Base-by-base conservation (phyloP, 2,329 filamentous ascomycete species). In the Claviceps sp. region DNA sequence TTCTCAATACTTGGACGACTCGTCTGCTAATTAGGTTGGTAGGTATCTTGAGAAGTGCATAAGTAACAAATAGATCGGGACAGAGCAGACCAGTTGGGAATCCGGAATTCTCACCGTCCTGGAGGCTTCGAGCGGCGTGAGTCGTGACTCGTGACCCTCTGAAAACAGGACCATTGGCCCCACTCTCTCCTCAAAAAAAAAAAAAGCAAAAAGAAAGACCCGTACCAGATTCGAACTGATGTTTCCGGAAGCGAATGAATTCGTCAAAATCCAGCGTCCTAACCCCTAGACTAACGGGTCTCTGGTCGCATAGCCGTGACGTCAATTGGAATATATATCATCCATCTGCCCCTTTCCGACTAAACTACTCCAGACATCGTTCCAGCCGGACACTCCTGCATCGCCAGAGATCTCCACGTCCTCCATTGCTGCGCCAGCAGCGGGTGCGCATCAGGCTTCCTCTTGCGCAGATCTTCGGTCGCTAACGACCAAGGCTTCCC, bases 261-360 rank as follows among this genome's bases (percentile, higher is more conserved):
- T 38, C 37, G 47, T 58, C 57, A 58, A 59, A 60, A 57, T 55
- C 55, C 51, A 55, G 57, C 51, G 57, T 60, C 56, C 50, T 57
- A 54, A 59, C 57, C 57, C 53, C 57, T 59, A 58, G 57, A 59
- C 57, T 53, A 59, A 56, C 54, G 56, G 47, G 51, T 46, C 45
- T 6, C 16, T 30, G 14, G 20, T 5, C 4, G 26, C 8, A 4
- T 7, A 1, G 26, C 4, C 1, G 0, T 1, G n/a, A n/a, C n/a
- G n/a, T n/a, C n/a, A 14, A 45, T 16, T 16, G 1, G 4, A 18
- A 18, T 18, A 18, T 18, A 18, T 18, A 18, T 18, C 18, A 18
- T 18, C 18, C 18, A 18, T 18, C 18, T 18, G 18, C 18, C 18
- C 18, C 18, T 18, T 18, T 18, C 1, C 18, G 18, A 18, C 18